Conservation (phyloP, 768 basidiomycete genomes). For the Arthromyces matolae region DNA sequence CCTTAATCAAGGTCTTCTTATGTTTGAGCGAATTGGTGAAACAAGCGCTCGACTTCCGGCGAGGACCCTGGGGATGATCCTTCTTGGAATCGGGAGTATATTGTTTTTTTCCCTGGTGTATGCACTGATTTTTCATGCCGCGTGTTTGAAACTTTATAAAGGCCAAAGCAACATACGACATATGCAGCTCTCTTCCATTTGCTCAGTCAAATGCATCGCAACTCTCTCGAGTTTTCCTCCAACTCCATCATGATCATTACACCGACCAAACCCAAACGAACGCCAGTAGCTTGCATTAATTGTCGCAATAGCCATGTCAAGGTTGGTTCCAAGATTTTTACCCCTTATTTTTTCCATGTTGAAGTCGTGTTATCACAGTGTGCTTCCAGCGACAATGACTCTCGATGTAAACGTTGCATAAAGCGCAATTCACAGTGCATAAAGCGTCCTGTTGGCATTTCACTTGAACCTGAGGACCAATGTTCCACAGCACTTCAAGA, state of each 20-base stretch:
- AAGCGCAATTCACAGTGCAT: slow-evolving; percentile 1
- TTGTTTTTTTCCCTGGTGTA: too few relatives aligned
- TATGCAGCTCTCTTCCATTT: neutral
- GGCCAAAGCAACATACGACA: neutral
- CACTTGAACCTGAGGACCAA: neutral
- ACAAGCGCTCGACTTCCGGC: too few relatives aligned
- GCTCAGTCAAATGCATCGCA: neutral
- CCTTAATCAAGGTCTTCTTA: too few relatives aligned
- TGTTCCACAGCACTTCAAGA: neutral
- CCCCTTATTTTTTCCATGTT: neutral
- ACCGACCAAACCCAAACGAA: slow-evolving; percentile 24
- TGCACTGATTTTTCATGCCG: too few relatives aligned
- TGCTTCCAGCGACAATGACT: neutral
- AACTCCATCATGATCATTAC: too few relatives aligned
- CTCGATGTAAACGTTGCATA: slow-evolving; percentile 7
- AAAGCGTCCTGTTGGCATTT: slow-evolving; percentile 6
- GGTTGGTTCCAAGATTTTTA: slow-evolving; percentile 25
- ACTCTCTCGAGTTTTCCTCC: too few relatives aligned
- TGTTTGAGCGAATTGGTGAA: too few relatives aligned
- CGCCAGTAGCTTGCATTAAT: slow-evolving; percentile 49
- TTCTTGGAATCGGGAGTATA: too few relatives aligned
- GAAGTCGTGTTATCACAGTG: slow-evolving; percentile 2
- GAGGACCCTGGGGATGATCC: too few relatives aligned
- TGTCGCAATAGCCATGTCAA: slow-evolving; percentile 57
- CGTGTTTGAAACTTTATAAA: neutral